Base-by-base conservation (phyloP, 2,329 filamentous ascomycete species). In the Microdochium bolleyi region DNA sequence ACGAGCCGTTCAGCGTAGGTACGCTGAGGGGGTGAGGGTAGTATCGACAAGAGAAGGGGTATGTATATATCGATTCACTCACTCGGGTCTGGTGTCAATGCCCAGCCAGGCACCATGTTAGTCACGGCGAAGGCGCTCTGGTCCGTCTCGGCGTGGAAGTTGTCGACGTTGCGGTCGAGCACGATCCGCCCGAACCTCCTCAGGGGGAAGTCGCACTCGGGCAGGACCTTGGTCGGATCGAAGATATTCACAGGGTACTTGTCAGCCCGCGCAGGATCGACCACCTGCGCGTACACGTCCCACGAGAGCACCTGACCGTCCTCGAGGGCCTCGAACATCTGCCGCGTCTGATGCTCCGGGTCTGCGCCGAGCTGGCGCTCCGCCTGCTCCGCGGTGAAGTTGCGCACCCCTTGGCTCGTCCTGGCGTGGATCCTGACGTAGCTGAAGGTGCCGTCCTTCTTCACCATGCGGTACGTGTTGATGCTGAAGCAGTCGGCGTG, bases 111-210 rank as follows among this genome's bases (percentile, higher is more conserved):
- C 0, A 86, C 80, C 63, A 88, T 70, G 55, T 79, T 82, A 0
- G 78, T 79, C 0, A 85, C 84, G 0, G 80, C 82, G 61, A 88
- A 88, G 0, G 82, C 80, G 0, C 80, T 78, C 67, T 88, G 83
- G 64, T 88, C 84, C 49, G 86, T 79, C 61, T 89, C 85, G 49
- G 79, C 75, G 61, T 87, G 87, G 70, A 87, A 88, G 68, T 88
- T 87, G 52, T 78, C 67, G 1, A 76, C 71, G 62, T 87, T 88
- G 64, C 75, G 74, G 68, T 86, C 85, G 24, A 88, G 74, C 0
- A 79, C 85, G 54, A 88, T 68, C 54, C 77, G 76, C 49, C 84
- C 84, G 52, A 88, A 74, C 48, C 73, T 77, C 19, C 80, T 73
- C 13, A 85, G 71, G 2, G 85, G 84, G 25, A 84, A 80, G 49